Base-by-base conservation (phyloP, 176 grass and related monocot species). In the Ananas comosus region DNA sequence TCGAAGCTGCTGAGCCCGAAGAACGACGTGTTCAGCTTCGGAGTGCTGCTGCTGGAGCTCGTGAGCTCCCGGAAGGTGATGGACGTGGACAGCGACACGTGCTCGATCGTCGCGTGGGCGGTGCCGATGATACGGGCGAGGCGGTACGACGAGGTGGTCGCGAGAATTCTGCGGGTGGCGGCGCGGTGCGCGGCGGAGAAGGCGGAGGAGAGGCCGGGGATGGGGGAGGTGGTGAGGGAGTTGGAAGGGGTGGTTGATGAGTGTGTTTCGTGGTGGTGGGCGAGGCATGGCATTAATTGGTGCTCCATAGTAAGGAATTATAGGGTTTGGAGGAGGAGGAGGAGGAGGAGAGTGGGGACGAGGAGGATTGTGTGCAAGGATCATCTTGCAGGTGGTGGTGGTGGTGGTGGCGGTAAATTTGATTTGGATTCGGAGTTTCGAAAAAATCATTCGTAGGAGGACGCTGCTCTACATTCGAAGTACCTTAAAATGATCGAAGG, bases 1-100 rank as follows among this genome's bases (percentile, higher is more conserved):
- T 80, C 94, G 0, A 81, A 72, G 0, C 51, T 81, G 12, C 76
- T 92, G 10, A 89, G 89, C 16, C 94, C 89, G 0, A 78, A 85
- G 74, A 97, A 79, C 76, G 94, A 97, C 65, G 94, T 97, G 80
- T 97, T 90, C 71, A 97, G 94, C 86, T 92, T 97, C 75, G 93
- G 93, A 21, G 86, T 92, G 33, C 82, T 97, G 57, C 76, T 92
- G 50, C 73, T 97, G 64, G 93, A 97, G 86, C 84, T 97, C 53
- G n/a, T 87, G n/a, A 97, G 93, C 86, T 81, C 86, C 22, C 81
- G 93, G 68, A 92, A 92, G 84, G 93, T 83, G 59, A 83, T 97
- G 74, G 93, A 97, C 86, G 52, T 97, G 64, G 81, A 74, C 52
- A 17, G 67, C 3, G 79, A 72, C 65, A 84, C 93, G 24, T 92